Base-by-base conservation (phyloP, 164 flowering plant genomes). In the Liriodendron chinense region DNA sequence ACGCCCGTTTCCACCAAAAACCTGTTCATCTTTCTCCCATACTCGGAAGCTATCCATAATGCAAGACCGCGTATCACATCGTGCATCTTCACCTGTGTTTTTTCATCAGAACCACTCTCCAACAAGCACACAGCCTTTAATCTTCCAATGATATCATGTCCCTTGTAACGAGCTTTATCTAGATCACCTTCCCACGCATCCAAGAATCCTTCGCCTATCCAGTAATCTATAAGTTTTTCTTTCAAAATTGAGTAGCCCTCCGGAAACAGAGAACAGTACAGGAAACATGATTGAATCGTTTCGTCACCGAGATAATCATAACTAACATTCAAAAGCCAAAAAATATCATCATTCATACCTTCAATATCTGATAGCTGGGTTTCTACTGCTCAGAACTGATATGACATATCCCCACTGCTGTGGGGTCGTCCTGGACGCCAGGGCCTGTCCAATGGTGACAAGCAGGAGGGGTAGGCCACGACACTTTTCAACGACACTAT, bases 31-130 rank as follows among this genome's bases (percentile, higher is more conserved):
- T 34, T 34, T 7, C 5, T 34, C 43, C 43, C 43, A 7, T 7
- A 34, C 43, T 34, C 43, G 0, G 43, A 34, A 34, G 43, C 43
- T 4, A 34, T 34, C 43, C 43, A 34, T 34, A 34, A 4, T 34
- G 62, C 85, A 84, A 84, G 79, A 7, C 80, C 85, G 61, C 86
- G 80, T 18, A 85, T 14, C 61, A 80, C 21, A 65, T 81, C 82
- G 77, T 85, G 88, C 84, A 85, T 78, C 70, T 75, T 85, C 13
- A 83, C 83, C 23, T 70, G 48, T 9, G 20, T 28, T 4, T 13
- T 49, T 34, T 24, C 18, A 7, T 14, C 48, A 61, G 70, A 34
- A 34, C 43, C 43, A 34, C 0, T 68, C 68, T 79, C 81, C 43
- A 81, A 67, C 34, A 81, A 65, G 12, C 79, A 75, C 9, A 24